Evolutionary conservation across 2,329 filamentous ascomycete genomes (phyloP), one percentile per base, ranked within the genome.

Genomic region (Pestalotiopsis sp.): DNA sequence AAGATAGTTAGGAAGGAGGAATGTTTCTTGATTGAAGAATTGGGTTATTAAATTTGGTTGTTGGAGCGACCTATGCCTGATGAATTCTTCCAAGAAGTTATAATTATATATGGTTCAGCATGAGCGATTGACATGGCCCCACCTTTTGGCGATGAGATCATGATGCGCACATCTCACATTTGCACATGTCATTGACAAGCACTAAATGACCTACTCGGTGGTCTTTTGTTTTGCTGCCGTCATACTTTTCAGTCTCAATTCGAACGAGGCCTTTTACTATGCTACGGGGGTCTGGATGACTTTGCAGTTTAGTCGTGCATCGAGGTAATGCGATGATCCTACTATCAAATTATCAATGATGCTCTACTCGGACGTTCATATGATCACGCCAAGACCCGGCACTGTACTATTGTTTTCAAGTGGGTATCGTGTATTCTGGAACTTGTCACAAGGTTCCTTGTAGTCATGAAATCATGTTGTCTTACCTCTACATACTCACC

Each of bases 131-230:
- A 52, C 25, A 20, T 23, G 38, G 64, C 20, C 25, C 27, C 27
- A 59, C 49, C 52, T 27, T 13, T 55, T 27, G 58, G 31, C 31
- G 7, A 36, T 66, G 64, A 66, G 64, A 55, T 66, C 64, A 66
- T 66, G 57, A 66, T 66, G 52, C 64, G 64, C 64, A 66, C 64
- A 66, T 66, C 31, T 14, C 13, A 27, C 38, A 41, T 25, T 25
- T 55, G 45, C 49, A 38, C 41, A 57, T 65, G 63, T 65, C 63
- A 65, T 65, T 65, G 49, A 58, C 62, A 7, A 23, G 17, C 38
- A 25, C 61, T 23, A 45, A 36, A n/a, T 52, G 13, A 31, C 12
- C 31, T 36, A 36, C 31, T 2, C 31, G 31, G 31, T 36, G 31
- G 31, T 27, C 6, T n/a, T n/a, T 20, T 52, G 45, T 52, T 20